A percentile compares a stretch with the other conserved stretches of the same genome.
These are phyloP conservation scores for Tulasnella calospora DNA, from an alignment of 768 basidiomycete genomes.

Conservation along the genomic window DNA sequence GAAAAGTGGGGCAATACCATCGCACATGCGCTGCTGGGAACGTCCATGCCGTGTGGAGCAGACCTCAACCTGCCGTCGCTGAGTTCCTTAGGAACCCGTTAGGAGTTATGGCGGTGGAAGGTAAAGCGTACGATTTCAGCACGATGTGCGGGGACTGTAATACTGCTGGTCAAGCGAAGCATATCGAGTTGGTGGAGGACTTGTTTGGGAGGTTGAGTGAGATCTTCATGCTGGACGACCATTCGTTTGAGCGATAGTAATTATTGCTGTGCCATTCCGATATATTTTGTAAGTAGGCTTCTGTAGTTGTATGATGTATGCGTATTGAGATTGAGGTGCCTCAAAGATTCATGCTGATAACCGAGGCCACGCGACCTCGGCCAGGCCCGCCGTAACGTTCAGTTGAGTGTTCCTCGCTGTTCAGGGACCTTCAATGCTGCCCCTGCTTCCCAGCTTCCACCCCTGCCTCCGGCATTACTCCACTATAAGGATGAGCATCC, in stretches of 20 bases:
- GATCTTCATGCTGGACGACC: slow-evolving; percentile 16
- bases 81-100: slow-evolving; percentile 17
- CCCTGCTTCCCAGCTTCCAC: background rate
- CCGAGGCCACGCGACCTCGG: background rate
- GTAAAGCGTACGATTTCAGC: slow-evolving; percentile 17
- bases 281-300: background rate
- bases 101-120: slow-evolving; percentile 19
- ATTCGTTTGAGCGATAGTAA: background rate
- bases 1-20: slow-evolving; percentile 17
- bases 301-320: background rate
- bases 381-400: background rate
- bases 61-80: slow-evolving; percentile 16
- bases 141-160: slow-evolving; percentile 24
- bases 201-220: slow-evolving; percentile 8
- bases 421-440: background rate
- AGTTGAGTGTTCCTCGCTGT: background rate
- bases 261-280: background rate
- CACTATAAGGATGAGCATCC: background rate
- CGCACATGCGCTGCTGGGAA: slow-evolving; percentile 18
- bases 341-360: background rate
- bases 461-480: background rate
- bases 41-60: slow-evolving; percentile 15
- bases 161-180: slow-evolving; percentile 19
- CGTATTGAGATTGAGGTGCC: background rate
- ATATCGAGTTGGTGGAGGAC: slow-evolving; percentile 14